phyloP scores from a whole-genome alignment of 176 grass and related monocot genomes.

The Zizania latifolia region DNA sequence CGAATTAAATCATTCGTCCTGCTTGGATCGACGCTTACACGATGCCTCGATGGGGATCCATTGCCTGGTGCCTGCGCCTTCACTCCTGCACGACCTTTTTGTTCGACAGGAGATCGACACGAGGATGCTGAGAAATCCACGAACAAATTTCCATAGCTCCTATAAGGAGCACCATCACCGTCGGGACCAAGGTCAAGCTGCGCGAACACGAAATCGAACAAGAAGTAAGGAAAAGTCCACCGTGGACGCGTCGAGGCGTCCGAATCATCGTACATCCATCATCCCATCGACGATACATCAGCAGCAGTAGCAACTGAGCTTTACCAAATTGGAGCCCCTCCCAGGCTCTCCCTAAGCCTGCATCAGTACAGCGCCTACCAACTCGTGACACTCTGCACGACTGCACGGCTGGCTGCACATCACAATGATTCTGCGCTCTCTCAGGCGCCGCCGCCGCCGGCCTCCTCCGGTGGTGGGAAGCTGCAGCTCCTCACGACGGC shows the following conservation, averaged over 20 bases:
- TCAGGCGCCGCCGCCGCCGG: background rate
- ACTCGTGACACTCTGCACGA: conserved; percentile 7
- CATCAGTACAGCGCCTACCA: background rate
- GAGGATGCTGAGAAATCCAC: conserved; percentile 12
- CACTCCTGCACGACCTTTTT: conserved; percentile 15
- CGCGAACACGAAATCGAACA: background rate
- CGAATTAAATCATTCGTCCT: conserved; percentile 19
- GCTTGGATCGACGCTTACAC: conserved; percentile 1
- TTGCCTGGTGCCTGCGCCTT: background rate
- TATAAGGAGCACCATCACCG: background rate
- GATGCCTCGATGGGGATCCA: background rate
- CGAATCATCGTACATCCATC: background rate
- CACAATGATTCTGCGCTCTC: background rate
- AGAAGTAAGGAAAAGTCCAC: background rate
- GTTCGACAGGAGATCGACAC: background rate
- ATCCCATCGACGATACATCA: background rate
- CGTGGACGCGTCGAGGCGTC: background rate
- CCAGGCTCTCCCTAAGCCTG: background rate
- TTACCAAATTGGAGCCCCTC: background rate
- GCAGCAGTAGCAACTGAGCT: background rate
- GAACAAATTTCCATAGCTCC: background rate
- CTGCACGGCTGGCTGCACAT: conserved; percentile 11
- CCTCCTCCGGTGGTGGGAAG: conserved; percentile 20
- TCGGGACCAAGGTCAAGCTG: background rate
- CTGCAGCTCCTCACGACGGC: conserved; percentile 83